Evolutionary conservation across 176 grass and related monocot species (phyloP), one percentile per base, ranked within the genome.

Genomic region (Avena atlantica): DNA sequence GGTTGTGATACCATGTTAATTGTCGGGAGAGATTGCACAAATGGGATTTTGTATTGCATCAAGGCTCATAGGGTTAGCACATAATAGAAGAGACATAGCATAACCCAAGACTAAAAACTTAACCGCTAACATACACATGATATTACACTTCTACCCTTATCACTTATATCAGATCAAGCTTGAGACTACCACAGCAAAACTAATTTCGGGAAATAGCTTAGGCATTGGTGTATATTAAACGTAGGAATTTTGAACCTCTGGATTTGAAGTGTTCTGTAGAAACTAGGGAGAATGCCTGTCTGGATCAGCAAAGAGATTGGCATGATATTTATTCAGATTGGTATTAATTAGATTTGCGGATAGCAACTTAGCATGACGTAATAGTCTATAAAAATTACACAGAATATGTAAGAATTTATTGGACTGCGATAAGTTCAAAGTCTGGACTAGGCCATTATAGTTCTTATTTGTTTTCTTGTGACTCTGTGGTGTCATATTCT

Each of bases 1-100:
- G 49, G 24, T 76, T 86, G 14, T 53, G 63, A 9, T 74, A 74
- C 70, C 70, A 74, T 74, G 45, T 50, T 51, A 74, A 74, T 74
- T 1, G 0, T 7, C 13, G 6, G 10, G 45, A 75, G 72, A 51
- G 47, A 50, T 50, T 75, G 45, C 47, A 51, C 12, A 50, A 25
- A 50, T 8, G n/a, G 71, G n/a, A 74, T 24, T 8, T 50, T 74
- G 44, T 50, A 48, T 74, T 74, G 70, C 45, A 74, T 74, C 71
- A 50, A 25, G 44, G n/a, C 12, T 45, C 71, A 50, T 49, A 49
- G 44, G 44, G 12, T 12, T 15, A 24, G 24, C 23, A 49, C 21
- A 50, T 25, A 23, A 25, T 48, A 74, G 12, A 50, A 74, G 71
- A 74, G 71, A 13, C 25, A 66, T 66, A 29, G 2, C 14, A 49